phyloP scores from a whole-genome alignment of 371 early-diverging fungal genomes.

The Furculomyces boomerangus region DNA sequence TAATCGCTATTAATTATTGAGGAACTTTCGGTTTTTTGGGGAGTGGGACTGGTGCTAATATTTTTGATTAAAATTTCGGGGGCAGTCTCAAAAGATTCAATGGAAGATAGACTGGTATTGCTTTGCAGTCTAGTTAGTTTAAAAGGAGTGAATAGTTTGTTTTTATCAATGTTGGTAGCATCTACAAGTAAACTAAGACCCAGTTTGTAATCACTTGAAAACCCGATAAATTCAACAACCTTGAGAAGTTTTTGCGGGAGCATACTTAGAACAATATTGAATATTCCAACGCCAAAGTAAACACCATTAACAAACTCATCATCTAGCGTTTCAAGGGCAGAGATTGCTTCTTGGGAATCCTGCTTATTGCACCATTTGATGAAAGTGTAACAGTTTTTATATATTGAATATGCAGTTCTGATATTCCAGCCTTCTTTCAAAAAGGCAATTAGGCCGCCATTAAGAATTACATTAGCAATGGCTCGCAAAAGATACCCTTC shows the following conservation, averaged over 20 bases:
- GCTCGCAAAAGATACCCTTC: constrained; percentile 50
- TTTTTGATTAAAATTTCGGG: not conserved
- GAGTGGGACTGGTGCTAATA: constrained; percentile 4
- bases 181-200: constrained; percentile 41
- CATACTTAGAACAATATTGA: constrained; percentile 42
- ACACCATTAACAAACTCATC: constrained; percentile 56
- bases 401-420: constrained; percentile 38
- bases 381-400: constrained; percentile 34
- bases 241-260: constrained; percentile 36
- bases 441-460: constrained; percentile 48
- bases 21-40: constrained; percentile 12
- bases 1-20: no score
- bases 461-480: constrained; percentile 39
- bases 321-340: constrained; percentile 27
- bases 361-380: constrained; percentile 24
- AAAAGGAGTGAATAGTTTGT: not conserved
- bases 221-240: constrained; percentile 53
- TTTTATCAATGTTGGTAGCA: constrained; percentile 10
- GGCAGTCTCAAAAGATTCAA: not conserved
- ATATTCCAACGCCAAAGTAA: constrained; percentile 43
- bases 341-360: constrained; percentile 7
- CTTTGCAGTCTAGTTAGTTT: not conserved
- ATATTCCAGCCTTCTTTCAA: constrained; percentile 55
- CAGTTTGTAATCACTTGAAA: constrained; percentile 39
- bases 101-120: not conserved